Conservation (phyloP, 192 early-diverging fungal species). For the Coemansia umbellata region DNA sequence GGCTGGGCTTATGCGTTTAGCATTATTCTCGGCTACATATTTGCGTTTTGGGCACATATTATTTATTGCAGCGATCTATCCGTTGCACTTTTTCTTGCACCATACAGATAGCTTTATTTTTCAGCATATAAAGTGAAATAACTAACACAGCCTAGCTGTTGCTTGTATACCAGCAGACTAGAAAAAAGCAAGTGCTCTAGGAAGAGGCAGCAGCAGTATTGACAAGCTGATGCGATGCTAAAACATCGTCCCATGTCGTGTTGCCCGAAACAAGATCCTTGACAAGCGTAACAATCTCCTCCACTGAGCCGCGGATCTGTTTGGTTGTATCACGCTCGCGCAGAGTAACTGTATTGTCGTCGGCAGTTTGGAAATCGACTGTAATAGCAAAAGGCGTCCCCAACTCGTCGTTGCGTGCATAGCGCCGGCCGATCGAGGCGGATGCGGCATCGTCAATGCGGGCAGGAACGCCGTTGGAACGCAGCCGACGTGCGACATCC, state of each 20-base stretch:
- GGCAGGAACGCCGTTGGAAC: slow-evolving; percentile 70
- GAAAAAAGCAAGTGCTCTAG: no score
- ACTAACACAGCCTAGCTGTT: no score
- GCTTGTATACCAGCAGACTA: no score
- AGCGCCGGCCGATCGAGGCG: slow-evolving; percentile 90
- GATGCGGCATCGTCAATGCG: slow-evolving; percentile 84
- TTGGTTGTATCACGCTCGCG: slow-evolving; percentile 94
- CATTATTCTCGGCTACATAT: slow-evolving; percentile 16
- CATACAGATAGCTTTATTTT: slow-evolving; percentile 1
- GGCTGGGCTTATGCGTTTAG: slow-evolving; percentile 38
- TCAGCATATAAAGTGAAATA: background rate
- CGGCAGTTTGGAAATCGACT: slow-evolving; percentile 95
- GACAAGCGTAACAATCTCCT: slow-evolving; percentile 69
- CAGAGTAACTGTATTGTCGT: slow-evolving; percentile 91
- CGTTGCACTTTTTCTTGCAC: slow-evolving; percentile 13
- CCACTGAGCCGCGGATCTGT: slow-evolving; percentile 82
- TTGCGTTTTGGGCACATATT: slow-evolving; percentile 36
- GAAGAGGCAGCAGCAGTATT: slow-evolving; percentile 20
- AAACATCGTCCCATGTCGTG: slow-evolving; percentile 69
- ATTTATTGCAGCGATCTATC: slow-evolving; percentile 36
- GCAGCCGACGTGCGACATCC: slow-evolving; percentile 64
- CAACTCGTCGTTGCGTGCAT: slow-evolving; percentile 96
- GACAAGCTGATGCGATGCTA: slow-evolving; percentile 68
- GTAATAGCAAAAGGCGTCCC: slow-evolving; percentile 98
- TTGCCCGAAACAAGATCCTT: slow-evolving; percentile 69